Conservation (phyloP, 371 early-diverging fungal species). For the Rhizopus microsporus region DNA sequence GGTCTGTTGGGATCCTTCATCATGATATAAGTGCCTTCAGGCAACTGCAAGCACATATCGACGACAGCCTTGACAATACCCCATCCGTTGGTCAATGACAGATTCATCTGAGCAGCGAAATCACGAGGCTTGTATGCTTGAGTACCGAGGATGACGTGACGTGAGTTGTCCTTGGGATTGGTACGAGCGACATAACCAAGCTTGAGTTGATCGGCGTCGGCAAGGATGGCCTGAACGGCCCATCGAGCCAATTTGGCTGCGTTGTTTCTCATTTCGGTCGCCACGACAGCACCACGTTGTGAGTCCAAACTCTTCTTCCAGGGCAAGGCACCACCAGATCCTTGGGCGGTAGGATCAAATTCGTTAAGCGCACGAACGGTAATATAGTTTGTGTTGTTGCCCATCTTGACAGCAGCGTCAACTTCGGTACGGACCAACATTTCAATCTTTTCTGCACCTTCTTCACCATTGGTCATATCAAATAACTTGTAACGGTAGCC, state of each 20-base stretch:
- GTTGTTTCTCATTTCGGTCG: slow-evolving; percentile 98
- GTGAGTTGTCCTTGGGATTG: slow-evolving; percentile 76
- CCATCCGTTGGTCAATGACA: slow-evolving; percentile 86
- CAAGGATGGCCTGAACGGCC: slow-evolving; percentile 89
- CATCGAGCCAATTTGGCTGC: slow-evolving; percentile 93
- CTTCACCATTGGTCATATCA: slow-evolving; percentile 49
- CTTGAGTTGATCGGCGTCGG: slow-evolving; percentile 89
- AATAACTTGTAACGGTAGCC: slow-evolving; percentile 90
- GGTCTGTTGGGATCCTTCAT: slow-evolving; percentile 96
- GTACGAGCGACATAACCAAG: slow-evolving; percentile 86
- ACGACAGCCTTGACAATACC: slow-evolving; percentile 94
- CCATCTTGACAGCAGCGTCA: slow-evolving; percentile 76
- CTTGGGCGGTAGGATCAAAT: slow-evolving; percentile 87
- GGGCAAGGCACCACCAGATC: slow-evolving; percentile 87
- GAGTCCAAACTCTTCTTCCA: slow-evolving; percentile 96
- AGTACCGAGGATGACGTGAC: slow-evolving; percentile 86
- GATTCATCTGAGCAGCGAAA: slow-evolving; percentile 89
- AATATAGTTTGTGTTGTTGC: slow-evolving; percentile 63
- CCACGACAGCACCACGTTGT: slow-evolving; percentile 95
- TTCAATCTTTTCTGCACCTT: slow-evolving; percentile 47
- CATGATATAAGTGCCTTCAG: slow-evolving; percentile 93
- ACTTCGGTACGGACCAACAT: slow-evolving; percentile 91
- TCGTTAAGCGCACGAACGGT: slow-evolving; percentile 87
- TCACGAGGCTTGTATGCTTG: slow-evolving; percentile 89
- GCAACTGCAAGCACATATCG: slow-evolving; percentile 80